Evolutionary conservation across 768 basidiomycete species (phyloP), one percentile per base, ranked within the genome.

Genomic region (Agaricus subrufescens): DNA sequence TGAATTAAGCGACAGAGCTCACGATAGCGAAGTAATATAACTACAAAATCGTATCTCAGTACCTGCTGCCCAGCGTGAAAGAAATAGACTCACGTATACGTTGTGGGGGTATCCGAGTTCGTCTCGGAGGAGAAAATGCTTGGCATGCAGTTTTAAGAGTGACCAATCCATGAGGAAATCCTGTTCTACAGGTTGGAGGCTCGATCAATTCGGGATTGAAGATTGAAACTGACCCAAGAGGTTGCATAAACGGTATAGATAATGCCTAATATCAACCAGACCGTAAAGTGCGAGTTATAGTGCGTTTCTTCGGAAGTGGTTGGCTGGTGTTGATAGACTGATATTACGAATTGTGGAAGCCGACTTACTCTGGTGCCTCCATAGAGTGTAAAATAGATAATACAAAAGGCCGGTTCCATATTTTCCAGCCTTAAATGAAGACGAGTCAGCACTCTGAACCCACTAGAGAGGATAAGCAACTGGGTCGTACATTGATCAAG

Each of bases 101-200:
- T 81, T 65, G 46, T 85, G 79, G 5, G 78, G 73, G 67, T 94
- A 98, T 2, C 91, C 72, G 31, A 96, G 70, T 38, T 95, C 90
- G 3, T 74, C 69, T 15, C 97, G 84, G 2, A 98, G 77, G 40
- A 91, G 72, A 19, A 73, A 80, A 60, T 88, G 75, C 58, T 62
- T 73, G 7, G 76, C 73, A 56, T 75, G 84, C 3, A 78, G 75
- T 55, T 82, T 77, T 43, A 93, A 73, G 44, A 98, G 66, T 1
- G 89, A 91, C 96, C 96, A 98, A 68, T 98, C 96, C 83, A 95
- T 89, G 9, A 87, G 65, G 31, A 93, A 68, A 63, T 97, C 94
- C 93, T 91, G 10, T 19, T 27, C 60, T 1, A 50, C 30, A 38
- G 51, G 12, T 25, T 25, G 9, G 50, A 31, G 57, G n/a, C 15